These are phyloP conservation scores for Magnolia officinalis DNA, from an alignment of 164 flowering plant species.

Conservation along the genomic window DNA sequence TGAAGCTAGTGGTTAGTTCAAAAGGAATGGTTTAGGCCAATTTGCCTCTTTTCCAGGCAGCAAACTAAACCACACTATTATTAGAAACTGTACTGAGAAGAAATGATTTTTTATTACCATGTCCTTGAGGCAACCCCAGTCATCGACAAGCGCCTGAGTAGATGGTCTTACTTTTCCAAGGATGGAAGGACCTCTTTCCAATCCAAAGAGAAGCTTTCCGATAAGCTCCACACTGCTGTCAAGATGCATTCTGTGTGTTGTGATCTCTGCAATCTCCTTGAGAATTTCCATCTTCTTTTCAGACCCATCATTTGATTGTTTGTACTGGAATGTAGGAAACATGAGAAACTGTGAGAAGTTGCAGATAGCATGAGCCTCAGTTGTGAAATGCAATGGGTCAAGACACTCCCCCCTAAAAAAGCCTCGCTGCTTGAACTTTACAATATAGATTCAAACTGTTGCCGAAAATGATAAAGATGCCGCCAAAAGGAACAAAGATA, in stretches of 20 bases:
- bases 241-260: slow-evolving; percentile 59
- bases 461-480: too few species aligned
- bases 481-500: not conserved
- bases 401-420: not conserved
- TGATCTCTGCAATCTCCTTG: slow-evolving; percentile 43
- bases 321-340: slow-evolving; percentile 37
- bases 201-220: slow-evolving; percentile 62
- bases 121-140: slow-evolving; percentile 79
- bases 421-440: not conserved
- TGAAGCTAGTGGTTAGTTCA: not conserved
- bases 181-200: slow-evolving; percentile 30
- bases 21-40: not conserved
- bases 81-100: not conserved
- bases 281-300: slow-evolving; percentile 42
- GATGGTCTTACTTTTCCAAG: slow-evolving; percentile 40
- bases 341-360: not conserved
- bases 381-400: not conserved
- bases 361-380: not conserved
- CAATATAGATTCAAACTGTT: not conserved
- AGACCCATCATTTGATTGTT: slow-evolving; percentile 30
- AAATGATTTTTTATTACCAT: slow-evolving; percentile 37
- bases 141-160: slow-evolving; percentile 67
- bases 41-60: not conserved
- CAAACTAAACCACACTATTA: not conserved
- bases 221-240: slow-evolving; percentile 62